Conservation (phyloP, 2,329 filamentous ascomycete species). For the Colletotrichum limetticola region DNA sequence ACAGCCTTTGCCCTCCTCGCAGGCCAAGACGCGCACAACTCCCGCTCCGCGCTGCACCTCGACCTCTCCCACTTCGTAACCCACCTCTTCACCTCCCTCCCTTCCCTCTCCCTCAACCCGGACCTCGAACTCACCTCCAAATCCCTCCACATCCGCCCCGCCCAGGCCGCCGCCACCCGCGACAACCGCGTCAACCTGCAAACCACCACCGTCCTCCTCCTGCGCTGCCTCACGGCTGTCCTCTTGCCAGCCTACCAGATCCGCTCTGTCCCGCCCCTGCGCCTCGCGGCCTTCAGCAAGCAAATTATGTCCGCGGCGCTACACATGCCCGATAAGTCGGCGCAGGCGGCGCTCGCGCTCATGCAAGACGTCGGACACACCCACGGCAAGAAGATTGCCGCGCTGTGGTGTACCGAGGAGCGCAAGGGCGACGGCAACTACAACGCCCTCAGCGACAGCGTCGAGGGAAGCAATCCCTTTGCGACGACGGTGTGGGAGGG, state of each 20-base stretch:
- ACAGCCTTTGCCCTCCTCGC: slow-evolving; percentile 97
- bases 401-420: slow-evolving; percentile 96
- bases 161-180: slow-evolving; percentile 50
- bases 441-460: slow-evolving; percentile 75
- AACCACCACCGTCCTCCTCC: slow-evolving; percentile 91
- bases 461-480: slow-evolving; percentile 91
- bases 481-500: slow-evolving; percentile 94
- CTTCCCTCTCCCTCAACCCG: slow-evolving; percentile 81
- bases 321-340: slow-evolving; percentile 91
- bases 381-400: slow-evolving; percentile 83
- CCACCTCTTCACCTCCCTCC: slow-evolving; percentile 88
- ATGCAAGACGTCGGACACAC: slow-evolving; percentile 82
- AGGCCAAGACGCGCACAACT: slow-evolving; percentile 91
- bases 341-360: slow-evolving; percentile 81
- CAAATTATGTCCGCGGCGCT: slow-evolving; percentile 85
- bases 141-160: slow-evolving; percentile 71
- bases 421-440: slow-evolving; percentile 90
- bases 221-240: slow-evolving; percentile 85
- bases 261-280: slow-evolving; percentile 80
- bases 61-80: slow-evolving; percentile 96
- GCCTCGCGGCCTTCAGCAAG: slow-evolving; percentile 93
- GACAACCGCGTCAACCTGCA: slow-evolving; percentile 81
- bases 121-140: slow-evolving; percentile 86
- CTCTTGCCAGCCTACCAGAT: slow-evolving; percentile 81
- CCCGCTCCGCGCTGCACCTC: slow-evolving; percentile 82